Conservation (phyloP, 306 rosid genomes). For the Casuarina glauca region DNA sequence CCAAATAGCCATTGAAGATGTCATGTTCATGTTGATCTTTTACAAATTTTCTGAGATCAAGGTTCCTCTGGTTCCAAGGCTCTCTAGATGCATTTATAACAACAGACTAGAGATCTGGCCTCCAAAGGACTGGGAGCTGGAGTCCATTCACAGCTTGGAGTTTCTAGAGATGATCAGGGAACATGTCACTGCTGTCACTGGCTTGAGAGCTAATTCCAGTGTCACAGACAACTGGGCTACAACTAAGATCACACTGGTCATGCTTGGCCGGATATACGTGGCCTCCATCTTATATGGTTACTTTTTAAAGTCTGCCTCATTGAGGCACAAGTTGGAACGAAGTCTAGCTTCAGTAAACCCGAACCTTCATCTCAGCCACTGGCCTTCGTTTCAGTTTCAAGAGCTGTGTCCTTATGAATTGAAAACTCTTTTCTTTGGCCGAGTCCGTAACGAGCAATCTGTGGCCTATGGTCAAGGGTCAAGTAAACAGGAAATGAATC, state of each 20-base stretch:
- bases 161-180: slow-evolving; percentile 81
- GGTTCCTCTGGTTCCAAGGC: slow-evolving; percentile 81
- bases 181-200: slow-evolving; percentile 69
- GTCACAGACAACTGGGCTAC: slow-evolving; percentile 88
- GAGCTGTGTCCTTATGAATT: slow-evolving; percentile 48
- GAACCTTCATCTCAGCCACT: slow-evolving; percentile 46
- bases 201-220: slow-evolving; percentile 78
- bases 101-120: slow-evolving; percentile 90
- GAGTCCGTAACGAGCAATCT: slow-evolving; percentile 35
- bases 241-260: slow-evolving; percentile 53
- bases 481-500: slow-evolving; percentile 39
- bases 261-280: slow-evolving; percentile 60
- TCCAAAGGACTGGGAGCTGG: slow-evolving; percentile 91
- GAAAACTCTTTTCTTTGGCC: slow-evolving; percentile 46
- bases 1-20: slow-evolving; percentile 75
- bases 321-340: slow-evolving; percentile 68
- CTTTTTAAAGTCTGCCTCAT: slow-evolving; percentile 75
- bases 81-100: slow-evolving; percentile 78
- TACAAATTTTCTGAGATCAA: slow-evolving; percentile 84
- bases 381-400: slow-evolving; percentile 36
- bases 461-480: slow-evolving; percentile 32
- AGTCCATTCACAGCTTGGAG: slow-evolving; percentile 71
- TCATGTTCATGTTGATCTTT: slow-evolving; percentile 74
- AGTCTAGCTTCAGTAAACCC: slow-evolving; percentile 46
- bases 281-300: slow-evolving; percentile 87